Evolutionary conservation across 345 rosid species (phyloP), one percentile per base, ranked within the genome.

Genomic region (Gossypium australe): DNA sequence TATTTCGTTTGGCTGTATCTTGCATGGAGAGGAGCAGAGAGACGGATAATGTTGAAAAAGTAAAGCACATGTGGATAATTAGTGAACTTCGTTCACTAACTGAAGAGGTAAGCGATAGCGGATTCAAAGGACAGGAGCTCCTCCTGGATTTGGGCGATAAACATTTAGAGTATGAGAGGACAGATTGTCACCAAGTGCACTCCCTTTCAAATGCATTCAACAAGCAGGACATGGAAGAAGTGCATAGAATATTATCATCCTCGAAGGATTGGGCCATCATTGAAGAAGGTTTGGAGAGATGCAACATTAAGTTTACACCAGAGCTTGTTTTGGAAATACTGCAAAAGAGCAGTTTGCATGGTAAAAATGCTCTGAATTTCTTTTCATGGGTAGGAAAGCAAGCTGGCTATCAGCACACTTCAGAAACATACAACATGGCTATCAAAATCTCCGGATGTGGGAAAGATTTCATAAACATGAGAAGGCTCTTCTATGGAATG

Each of bases 381-480:
- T 92, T 92, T 77, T 81, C 90, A 17, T 92, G 97, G 97, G 87
- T 89, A 43, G 88, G 86, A 57, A 87, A 82, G 82, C 92, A 67
- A 84, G 73, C 59, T 70, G 93, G 86, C 45, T 94, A 89, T 82
- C 52, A 58, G 58, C 97, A 90, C 80, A 89, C 85, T 60, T 11
- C 87, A 14, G 96, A 86, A 75, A 87, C 98, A n/a, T 94, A 94
- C 80, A 92, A 87, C 88, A 86, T 86, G 89, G 90, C 91, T 27
- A 92, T 94, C 72, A 94, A 62, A 87, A 83, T 90, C 34, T 86
- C 96, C 0, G 98, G 98, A 20, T 70, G 82, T 25, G 92, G 92
- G 45, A 92, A 94, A 75, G 93, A 90, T 87, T 94, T 94, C 78
- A 88, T 75, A 77, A 87, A 82, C 86, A 89, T 92, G 98, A 88